phyloP scores from a whole-genome alignment of 495 filamentous ascomycete genomes.

The Podospora fimiseda region DNA sequence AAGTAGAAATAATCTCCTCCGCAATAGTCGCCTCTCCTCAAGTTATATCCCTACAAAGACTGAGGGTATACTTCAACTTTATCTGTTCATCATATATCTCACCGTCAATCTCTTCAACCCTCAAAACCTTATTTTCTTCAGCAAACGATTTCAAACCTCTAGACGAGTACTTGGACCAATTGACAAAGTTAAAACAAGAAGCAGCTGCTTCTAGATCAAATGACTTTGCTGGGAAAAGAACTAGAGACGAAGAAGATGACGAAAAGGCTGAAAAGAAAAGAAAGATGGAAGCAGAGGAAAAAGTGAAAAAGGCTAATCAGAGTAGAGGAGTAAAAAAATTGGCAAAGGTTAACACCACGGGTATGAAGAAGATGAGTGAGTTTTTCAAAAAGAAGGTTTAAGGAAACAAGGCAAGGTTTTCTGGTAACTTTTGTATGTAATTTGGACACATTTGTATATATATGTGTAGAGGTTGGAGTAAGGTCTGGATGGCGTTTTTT shows the following conservation, averaged over 20 bases:
- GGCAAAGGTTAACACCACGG: slow-evolving; percentile 79
- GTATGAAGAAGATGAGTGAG: slow-evolving; percentile 95
- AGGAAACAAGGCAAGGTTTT: background rate
- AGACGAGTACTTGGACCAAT: slow-evolving; percentile 55
- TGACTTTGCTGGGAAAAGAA: slow-evolving; percentile 72
- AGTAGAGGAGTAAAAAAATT: slow-evolving; percentile 69
- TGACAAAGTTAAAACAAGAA: slow-evolving; percentile 61
- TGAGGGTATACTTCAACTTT: slow-evolving; percentile 71
- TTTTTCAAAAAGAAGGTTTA: slow-evolving; percentile 78
- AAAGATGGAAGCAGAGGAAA: slow-evolving; percentile 57
- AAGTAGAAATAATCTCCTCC: slow-evolving; percentile 22
- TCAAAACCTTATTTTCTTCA: slow-evolving; percentile 45
- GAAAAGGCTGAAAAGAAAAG: slow-evolving; percentile 71
- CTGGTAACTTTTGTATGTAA: slow-evolving; percentile 5
- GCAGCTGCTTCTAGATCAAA: slow-evolving; percentile 58
- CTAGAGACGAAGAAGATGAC: slow-evolving; percentile 65
- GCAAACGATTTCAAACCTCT: slow-evolving; percentile 60
- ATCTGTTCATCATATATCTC: slow-evolving; percentile 68
- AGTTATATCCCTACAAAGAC: slow-evolving; percentile 57
- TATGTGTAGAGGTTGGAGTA: slow-evolving; percentile 6
- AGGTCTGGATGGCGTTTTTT: background rate
- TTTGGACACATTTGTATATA: background rate
- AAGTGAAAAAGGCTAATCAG: slow-evolving; percentile 58
- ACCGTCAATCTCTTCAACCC: slow-evolving; percentile 36
- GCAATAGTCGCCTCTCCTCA: slow-evolving; percentile 45